Base-by-base conservation (phyloP, 495 filamentous ascomycete genomes). In the Tuber aestivum region DNA sequence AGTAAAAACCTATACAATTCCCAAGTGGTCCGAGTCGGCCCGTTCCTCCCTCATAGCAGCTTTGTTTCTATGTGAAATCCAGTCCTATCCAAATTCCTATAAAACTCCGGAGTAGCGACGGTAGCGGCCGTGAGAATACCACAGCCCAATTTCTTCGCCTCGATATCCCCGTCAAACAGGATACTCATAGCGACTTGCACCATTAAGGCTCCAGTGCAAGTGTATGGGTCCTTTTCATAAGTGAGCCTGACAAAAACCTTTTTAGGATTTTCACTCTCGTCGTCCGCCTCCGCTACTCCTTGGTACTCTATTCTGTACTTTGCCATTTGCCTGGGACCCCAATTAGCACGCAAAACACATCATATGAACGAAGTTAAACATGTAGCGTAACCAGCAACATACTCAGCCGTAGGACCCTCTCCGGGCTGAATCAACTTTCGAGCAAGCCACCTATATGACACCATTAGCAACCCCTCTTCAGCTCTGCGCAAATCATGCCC, bases 21-120 rank as follows among this genome's bases (percentile, higher is more conserved):
- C 70, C 50, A 61, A 70, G 44, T 44, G 21, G 40, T 65, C 77
- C 73, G 75, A 70, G 50, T 23, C 23, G n/a, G 8, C n/a, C n/a
- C n/a, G n/a, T 45, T 69, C 23, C 14, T 41, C 41, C 20, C 9
- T 32, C 50, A 50, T 44, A 82, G 76, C 50, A 82, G 69, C 44
- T 82, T 82, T 40, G 80, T 80, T 70, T 82, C 80, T 61, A 82
- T 79, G 50, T 78, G 77, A 69, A 82, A 76, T 16, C 81, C 81
- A 1, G 77, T 72, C 18, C 81, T 74, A 70, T 82, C 81, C 37
- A 82, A 48, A n/a, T 77, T 74, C 42, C 73, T 73, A 41, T 82
- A 82, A 61, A 82, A 69, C 61, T 82, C 70, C 41, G 75, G 69
- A 45, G 80, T 80, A 23, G 81, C 80, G 21, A 78, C 74, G 16